Evolutionary conservation across 1,139 yeast genomes (phyloP).

Genomic region (Taphrina deformans): DNA sequence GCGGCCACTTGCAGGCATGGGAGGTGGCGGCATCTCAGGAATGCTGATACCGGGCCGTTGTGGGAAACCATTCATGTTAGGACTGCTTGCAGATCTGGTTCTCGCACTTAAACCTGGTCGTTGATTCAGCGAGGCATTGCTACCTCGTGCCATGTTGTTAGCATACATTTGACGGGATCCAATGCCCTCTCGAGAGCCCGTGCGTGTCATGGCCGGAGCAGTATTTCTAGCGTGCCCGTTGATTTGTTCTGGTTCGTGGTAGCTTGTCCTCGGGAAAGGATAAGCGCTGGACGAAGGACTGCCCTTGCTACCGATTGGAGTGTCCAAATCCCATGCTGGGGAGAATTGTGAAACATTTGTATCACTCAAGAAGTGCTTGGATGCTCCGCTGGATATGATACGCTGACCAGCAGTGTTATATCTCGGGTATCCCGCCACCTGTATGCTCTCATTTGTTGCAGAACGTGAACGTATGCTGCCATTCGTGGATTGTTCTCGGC

Average conservation of each 20-base stretch:
- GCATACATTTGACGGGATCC: constrained; percentile 12
- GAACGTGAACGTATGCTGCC: constrained; percentile 33
- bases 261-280: constrained; percentile 26
- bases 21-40: constrained; percentile 33
- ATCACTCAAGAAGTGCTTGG: constrained; percentile 4
- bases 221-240: constrained; percentile 21
- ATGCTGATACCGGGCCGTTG: constrained; percentile 3
- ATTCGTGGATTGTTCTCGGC: constrained; percentile 25
- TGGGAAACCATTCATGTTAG: constrained; percentile 10
- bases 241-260: constrained; percentile 12
- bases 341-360: constrained; percentile 12
- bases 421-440: constrained; percentile 9
- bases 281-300: constrained; percentile 10
- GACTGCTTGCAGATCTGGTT: constrained; percentile 34
- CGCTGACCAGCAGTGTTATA: constrained; percentile 1
- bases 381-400: background rate
- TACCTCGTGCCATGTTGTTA: background rate
- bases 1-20: constrained; percentile 7
- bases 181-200: constrained; percentile 17
- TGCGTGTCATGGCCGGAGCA: constrained; percentile 33
- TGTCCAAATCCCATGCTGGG: constrained; percentile 20
- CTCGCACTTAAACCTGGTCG: constrained; percentile 24
- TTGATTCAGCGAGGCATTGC: constrained; percentile 18
- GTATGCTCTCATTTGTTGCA: constrained; percentile 26
- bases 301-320: constrained; percentile 1